Base-by-base conservation (phyloP, 441 rosid genomes). In the Pelargonium citronellum region DNA sequence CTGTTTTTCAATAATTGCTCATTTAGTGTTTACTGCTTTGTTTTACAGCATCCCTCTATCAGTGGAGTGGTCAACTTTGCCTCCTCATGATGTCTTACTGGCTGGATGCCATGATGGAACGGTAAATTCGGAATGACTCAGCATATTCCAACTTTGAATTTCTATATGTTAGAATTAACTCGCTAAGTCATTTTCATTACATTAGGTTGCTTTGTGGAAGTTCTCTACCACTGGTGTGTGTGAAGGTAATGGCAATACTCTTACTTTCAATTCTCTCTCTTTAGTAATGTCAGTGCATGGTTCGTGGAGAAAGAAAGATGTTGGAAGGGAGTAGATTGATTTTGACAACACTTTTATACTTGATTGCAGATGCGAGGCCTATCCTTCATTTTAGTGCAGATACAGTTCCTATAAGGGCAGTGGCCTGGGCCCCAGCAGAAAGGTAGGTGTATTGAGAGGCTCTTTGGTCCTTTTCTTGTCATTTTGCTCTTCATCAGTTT, bases 61-160 rank as follows among this genome's bases (percentile, higher is more conserved):
- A 67, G 82, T 92, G 78, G 97, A 95, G 83, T 92, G 99, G 99
- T 95, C 95, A 70, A 75, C 85, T 70, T 75, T 78, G 61, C 75
- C 75, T 19, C 87, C 84, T 47, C 85, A 87, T 72, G 91, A 95
- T 75, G 86, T 83, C 79, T 82, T 95, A 66, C 91, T 92, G 70
- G 98, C 83, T 77, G 99, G 99, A 69, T 92, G 97, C 84, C 98
- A 95, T 71, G 98, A 92, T 77, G 98, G 98, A 80, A 86, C 81
- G 82, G 99, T 92, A 86, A 73, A 5, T 53, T 43, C 30, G 67
- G 15, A 61, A 37, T 37, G 41, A 8, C 41, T 37, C 8, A 6
- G 41, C 1, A 37, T 37, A 37, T 37, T 66, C 12, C 27, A 15
- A 24, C 39, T 69, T 47, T 67, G 37, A 12, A 27, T 39, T 16